A percentile compares a stretch with the other conserved stretches of the same genome.
phyloP scores from a whole-genome alignment of 768 basidiomycete species.

The Leccinum variicolor region DNA sequence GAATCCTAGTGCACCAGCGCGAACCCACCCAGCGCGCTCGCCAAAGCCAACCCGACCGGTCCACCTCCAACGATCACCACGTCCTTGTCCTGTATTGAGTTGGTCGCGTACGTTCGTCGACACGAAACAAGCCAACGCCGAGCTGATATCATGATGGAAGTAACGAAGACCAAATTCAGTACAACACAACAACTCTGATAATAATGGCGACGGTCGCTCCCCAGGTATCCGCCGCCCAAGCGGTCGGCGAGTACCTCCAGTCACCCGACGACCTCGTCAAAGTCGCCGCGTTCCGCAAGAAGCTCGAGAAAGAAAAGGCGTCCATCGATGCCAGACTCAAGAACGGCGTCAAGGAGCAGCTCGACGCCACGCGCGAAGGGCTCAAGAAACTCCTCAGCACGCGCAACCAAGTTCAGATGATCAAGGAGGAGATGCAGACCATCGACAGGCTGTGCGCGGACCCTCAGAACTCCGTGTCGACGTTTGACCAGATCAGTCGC shows the following conservation, averaged over 20 bases:
- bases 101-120: slow-evolving; percentile 17
- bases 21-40: slow-evolving; percentile 74
- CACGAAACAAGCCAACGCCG: not conserved
- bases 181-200: not conserved
- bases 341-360: slow-evolving; percentile 88
- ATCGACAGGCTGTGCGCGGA: slow-evolving; percentile 76
- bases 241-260: slow-evolving; percentile 86
- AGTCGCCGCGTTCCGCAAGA: slow-evolving; percentile 84
- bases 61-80: slow-evolving; percentile 95
- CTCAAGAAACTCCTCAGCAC: slow-evolving; percentile 78
- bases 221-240: slow-evolving; percentile 74
- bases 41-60: slow-evolving; percentile 86
- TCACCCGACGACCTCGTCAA: slow-evolving; percentile 93
- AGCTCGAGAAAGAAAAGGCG: slow-evolving; percentile 94
- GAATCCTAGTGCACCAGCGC: not conserved
- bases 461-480: slow-evolving; percentile 72
- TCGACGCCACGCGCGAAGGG: slow-evolving; percentile 87
- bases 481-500: slow-evolving; percentile 94
- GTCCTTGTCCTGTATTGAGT: slow-evolving; percentile 56
- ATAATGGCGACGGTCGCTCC: slow-evolving; percentile 43
- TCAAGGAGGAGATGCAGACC: slow-evolving; percentile 83
- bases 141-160: not conserved
- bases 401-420: slow-evolving; percentile 69
- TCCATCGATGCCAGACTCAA: slow-evolving; percentile 90
- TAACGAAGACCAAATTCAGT: not conserved